Base-by-base conservation (phyloP, 225 moss, liverwort and hornwort genomes). In the Thuidium tamariscinum region DNA sequence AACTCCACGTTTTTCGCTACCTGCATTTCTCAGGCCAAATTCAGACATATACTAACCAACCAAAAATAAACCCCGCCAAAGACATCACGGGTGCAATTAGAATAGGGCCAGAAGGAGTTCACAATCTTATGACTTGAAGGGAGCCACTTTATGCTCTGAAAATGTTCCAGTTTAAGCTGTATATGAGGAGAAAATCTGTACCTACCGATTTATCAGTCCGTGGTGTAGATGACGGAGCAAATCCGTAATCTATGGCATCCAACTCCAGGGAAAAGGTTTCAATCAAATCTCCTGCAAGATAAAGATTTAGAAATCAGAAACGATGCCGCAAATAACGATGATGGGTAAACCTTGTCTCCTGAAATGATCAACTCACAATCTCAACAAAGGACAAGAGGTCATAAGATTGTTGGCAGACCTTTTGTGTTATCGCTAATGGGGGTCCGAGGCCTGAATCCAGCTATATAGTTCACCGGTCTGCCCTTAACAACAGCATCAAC, bases 1-100 rank as follows among this genome's bases (percentile, higher is more conserved):
- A 96, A 74, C 68, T 95, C 90, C 74, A 95, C 92, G 88, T 97
- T 95, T 85, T 90, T 97, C 74, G 91, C 89, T 64, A 95, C 94
- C 95, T 95, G 94, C 83, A 89, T n/a, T 77, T 70, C 56, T 37
- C 77, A 85, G 34, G 71, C 30, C 85, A 49, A 72, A 21, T 82
- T 85, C 19, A 85, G 77, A 69, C 23, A 79, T 49, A 73, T 68
- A 61, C 5, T 79, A 37, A 54, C 44, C 46, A 46, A 51, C n/a
- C 52, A 37, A 73, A 39, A 60, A 74, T 19, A n/a, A 82, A 66
- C 54, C 46, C 48, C 34, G 66, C 60, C 68, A 84, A 59, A 56
- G 44, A 34, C 59, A 83, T 84, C 60, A 74, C 18, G 27, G 36
- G 49, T 37, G 84, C 54, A 65, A 39, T 76, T 77, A 63, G 18